These are phyloP conservation scores for Phytophthora cactorum DNA, from an alignment of 352 stramenopile species.

Conservation along the genomic window DNA sequence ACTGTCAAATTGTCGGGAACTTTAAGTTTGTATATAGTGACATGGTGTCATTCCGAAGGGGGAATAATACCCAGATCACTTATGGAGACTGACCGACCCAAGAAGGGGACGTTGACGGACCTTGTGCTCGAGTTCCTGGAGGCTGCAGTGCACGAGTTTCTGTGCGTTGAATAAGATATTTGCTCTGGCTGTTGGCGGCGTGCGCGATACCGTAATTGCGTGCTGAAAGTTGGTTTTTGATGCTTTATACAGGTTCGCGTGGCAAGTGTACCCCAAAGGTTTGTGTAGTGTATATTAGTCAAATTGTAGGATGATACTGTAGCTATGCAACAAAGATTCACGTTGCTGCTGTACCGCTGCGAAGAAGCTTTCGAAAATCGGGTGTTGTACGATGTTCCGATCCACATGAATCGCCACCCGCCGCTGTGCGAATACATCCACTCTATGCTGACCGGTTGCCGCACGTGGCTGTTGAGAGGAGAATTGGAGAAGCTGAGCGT, in stretches of 20 bases:
- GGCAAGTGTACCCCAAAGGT: conserved; percentile 68
- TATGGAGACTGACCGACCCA: conserved; percentile 35
- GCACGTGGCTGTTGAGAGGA: conserved; percentile 57
- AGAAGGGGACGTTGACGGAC: conserved; percentile 50
- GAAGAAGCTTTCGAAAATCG: conserved; percentile 70
- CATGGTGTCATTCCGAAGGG: conserved; percentile 1
- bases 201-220: conserved; percentile 1
- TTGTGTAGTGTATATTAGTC: background rate
- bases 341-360: background rate
- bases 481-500: conserved; percentile 77
- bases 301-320: background rate
- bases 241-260: conserved; percentile 48
- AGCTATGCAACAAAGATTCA: background rate
- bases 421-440: conserved; percentile 81
- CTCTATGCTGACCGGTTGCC: conserved; percentile 72
- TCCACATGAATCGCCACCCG: conserved; percentile 81
- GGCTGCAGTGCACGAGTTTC: conserved; percentile 73
- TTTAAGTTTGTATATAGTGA: conserved; percentile 1
- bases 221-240: conserved; percentile 4
- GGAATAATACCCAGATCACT: background rate
- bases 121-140: conserved; percentile 83
- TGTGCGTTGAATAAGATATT: conserved; percentile 47
- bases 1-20: background rate
- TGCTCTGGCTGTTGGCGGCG: background rate
- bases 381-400: conserved; percentile 76